These are phyloP conservation scores for Beauveria scarabaeidicola DNA, from an alignment of 2,329 filamentous ascomycete species.

Conservation along the genomic window DNA sequence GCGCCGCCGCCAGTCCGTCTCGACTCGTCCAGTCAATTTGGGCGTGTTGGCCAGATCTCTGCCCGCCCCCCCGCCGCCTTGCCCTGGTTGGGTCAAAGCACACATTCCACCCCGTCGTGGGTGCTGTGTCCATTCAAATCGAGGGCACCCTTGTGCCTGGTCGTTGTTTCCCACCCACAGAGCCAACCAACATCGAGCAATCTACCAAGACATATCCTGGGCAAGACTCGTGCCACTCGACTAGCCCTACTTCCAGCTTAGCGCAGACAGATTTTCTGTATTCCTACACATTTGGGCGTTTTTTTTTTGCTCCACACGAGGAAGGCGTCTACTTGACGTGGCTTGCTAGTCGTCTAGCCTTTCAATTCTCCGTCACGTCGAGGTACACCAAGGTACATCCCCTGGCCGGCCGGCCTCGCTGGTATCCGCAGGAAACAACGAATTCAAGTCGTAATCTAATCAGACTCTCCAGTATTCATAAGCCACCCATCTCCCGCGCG, in stretches of 20 bases:
- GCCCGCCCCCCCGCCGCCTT: background rate
- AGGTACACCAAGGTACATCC: background rate
- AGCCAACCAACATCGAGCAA: background rate
- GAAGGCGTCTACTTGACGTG: background rate
- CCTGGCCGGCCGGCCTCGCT: background rate
- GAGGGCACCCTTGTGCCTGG: background rate
- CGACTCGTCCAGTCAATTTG: background rate
- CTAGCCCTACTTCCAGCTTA: background rate
- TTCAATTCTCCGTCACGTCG: background rate
- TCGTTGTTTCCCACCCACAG: background rate
- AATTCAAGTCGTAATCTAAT: background rate
- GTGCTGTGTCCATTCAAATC: background rate
- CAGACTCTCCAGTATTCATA: background rate
- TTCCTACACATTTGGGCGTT: background rate
- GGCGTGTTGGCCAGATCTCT: slow-evolving; percentile 2
- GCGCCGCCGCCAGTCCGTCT: background rate
- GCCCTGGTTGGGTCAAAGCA: background rate
- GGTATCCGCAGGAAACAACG: background rate
- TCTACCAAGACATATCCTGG: background rate
- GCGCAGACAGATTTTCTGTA: background rate
- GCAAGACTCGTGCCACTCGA: background rate
- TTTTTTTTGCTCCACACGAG: background rate
- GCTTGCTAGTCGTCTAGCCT: background rate
- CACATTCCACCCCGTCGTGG: background rate
- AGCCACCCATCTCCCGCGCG: background rate